These are phyloP conservation scores for Glutinoglossum americanum DNA, from an alignment of 495 filamentous ascomycete species.

Conservation along the genomic window DNA sequence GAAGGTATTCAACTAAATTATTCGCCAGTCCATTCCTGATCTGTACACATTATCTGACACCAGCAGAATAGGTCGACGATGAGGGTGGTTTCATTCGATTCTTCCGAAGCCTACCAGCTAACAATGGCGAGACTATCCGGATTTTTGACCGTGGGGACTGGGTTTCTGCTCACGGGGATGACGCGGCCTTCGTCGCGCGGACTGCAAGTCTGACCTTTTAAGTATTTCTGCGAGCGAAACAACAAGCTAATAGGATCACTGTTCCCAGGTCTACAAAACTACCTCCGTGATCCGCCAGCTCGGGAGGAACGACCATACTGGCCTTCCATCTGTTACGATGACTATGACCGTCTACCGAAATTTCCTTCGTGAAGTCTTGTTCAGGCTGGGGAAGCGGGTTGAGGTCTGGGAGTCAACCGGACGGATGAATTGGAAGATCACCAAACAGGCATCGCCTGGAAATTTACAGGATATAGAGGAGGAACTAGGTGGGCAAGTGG, in stretches of 20 bases:
- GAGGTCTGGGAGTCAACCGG: conserved; percentile 68
- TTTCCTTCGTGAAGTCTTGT: conserved; percentile 84
- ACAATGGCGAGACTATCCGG: conserved; percentile 53
- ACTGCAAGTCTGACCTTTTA: conserved; percentile 27
- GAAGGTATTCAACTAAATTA: conserved; percentile 34
- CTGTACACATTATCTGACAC: neutral
- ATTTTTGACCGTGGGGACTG: conserved; percentile 90
- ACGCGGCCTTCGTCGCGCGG: conserved; percentile 84
- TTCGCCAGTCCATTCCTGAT: neutral
- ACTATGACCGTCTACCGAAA: conserved; percentile 84
- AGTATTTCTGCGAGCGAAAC: neutral
- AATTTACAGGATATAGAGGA: conserved; percentile 97
- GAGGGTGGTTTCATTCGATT: conserved; percentile 90
- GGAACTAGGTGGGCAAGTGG: conserved; percentile 71
- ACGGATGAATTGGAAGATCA: conserved; percentile 74
- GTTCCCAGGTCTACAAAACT: conserved; percentile 67
- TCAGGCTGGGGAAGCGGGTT: conserved; percentile 69
- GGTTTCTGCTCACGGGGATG: conserved; percentile 80
- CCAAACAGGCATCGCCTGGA: conserved; percentile 80
- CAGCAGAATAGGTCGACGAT: conserved; percentile 54
- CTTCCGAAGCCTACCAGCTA: conserved; percentile 56
- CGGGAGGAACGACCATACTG: conserved; percentile 58
- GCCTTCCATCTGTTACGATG: conserved; percentile 82
- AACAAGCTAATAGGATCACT: neutral
- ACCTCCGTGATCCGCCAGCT: conserved; percentile 85